Evolutionary conservation across 192 early-diverging fungal species (phyloP).

Genomic region (Gonapodya prolifera): DNA sequence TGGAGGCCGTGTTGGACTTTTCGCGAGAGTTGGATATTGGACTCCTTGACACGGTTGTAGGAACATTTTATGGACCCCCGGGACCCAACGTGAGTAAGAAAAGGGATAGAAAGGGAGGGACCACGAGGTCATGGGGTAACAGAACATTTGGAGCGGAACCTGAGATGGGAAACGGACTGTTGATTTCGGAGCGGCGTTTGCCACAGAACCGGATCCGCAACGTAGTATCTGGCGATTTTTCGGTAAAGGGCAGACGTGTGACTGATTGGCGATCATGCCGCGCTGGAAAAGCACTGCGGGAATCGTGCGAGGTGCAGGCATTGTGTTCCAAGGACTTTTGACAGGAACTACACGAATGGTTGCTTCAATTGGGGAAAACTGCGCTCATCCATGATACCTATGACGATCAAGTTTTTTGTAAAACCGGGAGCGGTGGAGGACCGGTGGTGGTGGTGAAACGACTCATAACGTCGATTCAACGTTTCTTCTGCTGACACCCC

Average conservation of each 20-base stretch:
- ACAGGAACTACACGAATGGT: too few relatives aligned
- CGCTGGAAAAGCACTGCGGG: too few relatives aligned
- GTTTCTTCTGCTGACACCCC: not conserved
- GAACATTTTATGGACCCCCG: slow-evolving; percentile 58
- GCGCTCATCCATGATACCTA: too few relatives aligned
- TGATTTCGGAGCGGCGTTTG: not conserved
- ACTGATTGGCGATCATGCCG: not conserved
- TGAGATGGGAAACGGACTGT: not conserved
- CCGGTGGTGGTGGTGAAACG: not conserved
- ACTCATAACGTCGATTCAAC: not conserved
- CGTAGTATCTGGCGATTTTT: not conserved
- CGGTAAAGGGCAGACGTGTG: not conserved
- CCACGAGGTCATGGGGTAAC: not conserved
- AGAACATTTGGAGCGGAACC: not conserved
- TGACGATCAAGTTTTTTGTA: too few relatives aligned
- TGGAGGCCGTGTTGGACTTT: not conserved
- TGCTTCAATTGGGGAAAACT: too few relatives aligned
- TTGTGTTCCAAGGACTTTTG: too few relatives aligned
- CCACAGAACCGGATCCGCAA: not conserved
- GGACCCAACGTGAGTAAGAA: slow-evolving; percentile 56
- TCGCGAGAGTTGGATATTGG: slow-evolving; percentile 62
- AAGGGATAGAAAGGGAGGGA: not conserved
- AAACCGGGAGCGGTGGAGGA: not conserved
- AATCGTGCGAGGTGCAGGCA: too few relatives aligned
- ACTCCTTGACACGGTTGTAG: slow-evolving; percentile 81